Evolutionary conservation across 2,329 filamentous ascomycete species (phyloP).

Genomic region (Lecanicillium sp.): DNA sequence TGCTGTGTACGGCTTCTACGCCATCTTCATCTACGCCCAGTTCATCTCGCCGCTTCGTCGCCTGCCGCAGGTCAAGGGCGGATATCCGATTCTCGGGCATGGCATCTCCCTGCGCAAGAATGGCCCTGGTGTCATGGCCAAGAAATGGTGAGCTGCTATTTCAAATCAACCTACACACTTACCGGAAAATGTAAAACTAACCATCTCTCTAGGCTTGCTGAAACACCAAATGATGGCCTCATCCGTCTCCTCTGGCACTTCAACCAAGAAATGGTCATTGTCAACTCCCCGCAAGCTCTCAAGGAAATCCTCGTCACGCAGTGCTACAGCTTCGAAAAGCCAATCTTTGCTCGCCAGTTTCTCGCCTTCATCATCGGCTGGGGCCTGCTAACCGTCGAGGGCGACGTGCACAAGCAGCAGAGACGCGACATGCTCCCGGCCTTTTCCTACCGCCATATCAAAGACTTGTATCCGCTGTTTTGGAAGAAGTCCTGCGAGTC

Average conservation of each 20-base stretch:
- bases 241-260: slow-evolving; percentile 53
- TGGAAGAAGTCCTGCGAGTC: slow-evolving; percentile 21
- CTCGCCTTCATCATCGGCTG: slow-evolving; percentile 76
- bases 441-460: slow-evolving; percentile 24
- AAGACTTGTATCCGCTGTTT: slow-evolving; percentile 24
- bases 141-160: slow-evolving; percentile 61
- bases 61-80: slow-evolving; percentile 28
- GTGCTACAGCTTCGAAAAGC: slow-evolving; percentile 60
- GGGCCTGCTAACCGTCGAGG: slow-evolving; percentile 21
- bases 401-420: slow-evolving; percentile 23
- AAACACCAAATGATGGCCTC: slow-evolving; percentile 54
- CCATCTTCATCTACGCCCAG: slow-evolving; percentile 26
- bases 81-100: slow-evolving; percentile 5
- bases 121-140: slow-evolving; percentile 9
- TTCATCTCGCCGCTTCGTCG: slow-evolving; percentile 29
- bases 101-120: slow-evolving; percentile 3
- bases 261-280: slow-evolving; percentile 49
- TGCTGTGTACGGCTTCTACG: slow-evolving; percentile 19
- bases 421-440: slow-evolving; percentile 21
- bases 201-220: slow-evolving; percentile 36
- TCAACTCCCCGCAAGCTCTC: slow-evolving; percentile 51
- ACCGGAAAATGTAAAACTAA: slow-evolving; percentile 11
- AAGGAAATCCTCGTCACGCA: slow-evolving; percentile 56
- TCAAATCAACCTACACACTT: not conserved
- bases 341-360: slow-evolving; percentile 49